Percentiles rank a stretch among this genome's conserved stretches.
Conservation (phyloP, 106 monocot genomes). For the Platanthera guangdongensis region DNA sequence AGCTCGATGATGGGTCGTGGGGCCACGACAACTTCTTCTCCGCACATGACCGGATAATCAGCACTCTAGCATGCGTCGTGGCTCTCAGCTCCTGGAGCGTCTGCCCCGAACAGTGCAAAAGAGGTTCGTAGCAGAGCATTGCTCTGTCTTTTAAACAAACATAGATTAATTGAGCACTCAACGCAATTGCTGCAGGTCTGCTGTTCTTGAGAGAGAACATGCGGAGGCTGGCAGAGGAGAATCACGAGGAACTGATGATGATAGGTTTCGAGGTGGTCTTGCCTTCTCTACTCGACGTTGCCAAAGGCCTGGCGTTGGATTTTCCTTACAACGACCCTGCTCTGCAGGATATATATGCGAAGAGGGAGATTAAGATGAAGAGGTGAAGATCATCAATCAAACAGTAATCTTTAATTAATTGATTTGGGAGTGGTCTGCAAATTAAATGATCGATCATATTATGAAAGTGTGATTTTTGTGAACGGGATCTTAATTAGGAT, state of each 20-base stretch:
- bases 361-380: constrained; percentile 62
- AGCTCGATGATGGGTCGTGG: constrained; percentile 84
- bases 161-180: background rate
- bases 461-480: too few species aligned
- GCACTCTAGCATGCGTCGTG: constrained; percentile 83
- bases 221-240: constrained; percentile 57
- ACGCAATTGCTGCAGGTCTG: constrained; percentile 22
- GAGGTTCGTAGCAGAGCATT: constrained; percentile 21
- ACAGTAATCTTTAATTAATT: background rate
- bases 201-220: constrained; percentile 60
- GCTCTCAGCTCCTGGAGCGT: constrained; percentile 53
- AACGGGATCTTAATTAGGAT: constrained; percentile 36
- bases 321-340: constrained; percentile 50
- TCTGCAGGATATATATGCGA: constrained; percentile 45
- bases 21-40: constrained; percentile 53
- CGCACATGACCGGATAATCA: constrained; percentile 81
- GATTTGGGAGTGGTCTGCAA: background rate
- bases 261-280: constrained; percentile 90
- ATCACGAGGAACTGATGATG: constrained; percentile 56
- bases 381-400: constrained; percentile 21
- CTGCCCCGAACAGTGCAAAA: constrained; percentile 31
- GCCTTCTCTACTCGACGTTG: constrained; percentile 74
- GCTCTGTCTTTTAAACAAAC: background rate
- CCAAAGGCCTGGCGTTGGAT: constrained; percentile 42
- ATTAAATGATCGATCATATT: background rate